A percentile compares a stretch with the other conserved stretches of the same genome.
phyloP scores from a whole-genome alignment of 75 land plant genomes.

The Isoetes taiwanensis region DNA sequence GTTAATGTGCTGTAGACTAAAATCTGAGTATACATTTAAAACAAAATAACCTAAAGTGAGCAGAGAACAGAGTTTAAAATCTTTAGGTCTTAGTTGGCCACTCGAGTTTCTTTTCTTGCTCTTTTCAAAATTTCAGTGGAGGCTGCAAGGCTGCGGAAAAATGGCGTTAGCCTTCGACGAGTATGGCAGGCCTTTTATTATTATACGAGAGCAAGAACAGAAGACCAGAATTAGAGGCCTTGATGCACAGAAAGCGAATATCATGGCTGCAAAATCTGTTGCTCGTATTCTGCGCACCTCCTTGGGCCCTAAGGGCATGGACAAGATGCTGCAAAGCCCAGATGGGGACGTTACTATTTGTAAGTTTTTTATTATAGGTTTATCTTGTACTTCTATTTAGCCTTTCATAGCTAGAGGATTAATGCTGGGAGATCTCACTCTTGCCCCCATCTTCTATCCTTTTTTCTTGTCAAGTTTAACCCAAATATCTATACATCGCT shows the following conservation, averaged over 20 bases:
- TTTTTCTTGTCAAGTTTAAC: too few species aligned
- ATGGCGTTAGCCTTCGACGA: slow-evolving; percentile 99
- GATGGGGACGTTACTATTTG: slow-evolving; percentile 93
- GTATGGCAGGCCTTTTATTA: slow-evolving; percentile 85
- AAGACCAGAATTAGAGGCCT: slow-evolving; percentile 69
- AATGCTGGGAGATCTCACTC: not conserved
- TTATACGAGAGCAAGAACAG: slow-evolving; percentile 79
- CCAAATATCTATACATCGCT: too few species aligned
- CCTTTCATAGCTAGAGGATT: not conserved
- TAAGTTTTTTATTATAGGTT: slow-evolving; percentile 10
- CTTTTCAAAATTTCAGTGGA: too few species aligned
- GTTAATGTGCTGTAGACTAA: too few species aligned
- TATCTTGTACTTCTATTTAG: not conserved
- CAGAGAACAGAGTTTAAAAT: too few species aligned
- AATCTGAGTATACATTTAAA: too few species aligned
- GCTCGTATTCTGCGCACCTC: slow-evolving; percentile 89
- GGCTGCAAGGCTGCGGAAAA: too few species aligned
- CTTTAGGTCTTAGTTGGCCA: too few species aligned
- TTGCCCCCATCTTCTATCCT: too few species aligned
- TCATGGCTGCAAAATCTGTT: slow-evolving; percentile 79
- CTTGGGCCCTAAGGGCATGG: slow-evolving; percentile 98
- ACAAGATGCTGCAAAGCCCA: slow-evolving; percentile 91
- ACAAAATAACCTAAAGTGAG: too few species aligned
- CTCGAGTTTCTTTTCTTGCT: too few species aligned
- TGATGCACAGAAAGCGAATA: slow-evolving; percentile 98